Conservation (phyloP, 73 alveolate genomes). For the Symbiodinium natans region DNA sequence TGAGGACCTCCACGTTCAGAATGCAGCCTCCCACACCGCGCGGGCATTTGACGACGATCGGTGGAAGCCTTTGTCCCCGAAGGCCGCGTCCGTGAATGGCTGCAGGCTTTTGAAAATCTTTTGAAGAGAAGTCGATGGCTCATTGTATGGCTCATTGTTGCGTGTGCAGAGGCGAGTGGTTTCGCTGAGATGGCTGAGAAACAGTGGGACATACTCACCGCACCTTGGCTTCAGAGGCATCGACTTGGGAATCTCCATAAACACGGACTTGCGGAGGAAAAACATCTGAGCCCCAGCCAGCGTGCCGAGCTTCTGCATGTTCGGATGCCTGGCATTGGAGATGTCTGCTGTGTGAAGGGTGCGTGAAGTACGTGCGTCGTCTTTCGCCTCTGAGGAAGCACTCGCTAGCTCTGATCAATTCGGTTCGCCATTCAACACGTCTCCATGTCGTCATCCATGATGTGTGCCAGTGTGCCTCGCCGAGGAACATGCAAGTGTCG, state of each 20-base stretch:
- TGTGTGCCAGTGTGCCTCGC: no score
- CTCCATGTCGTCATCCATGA: background rate
- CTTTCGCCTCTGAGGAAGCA: no score
- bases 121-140: no score
- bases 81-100: background rate
- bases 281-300: conserved; percentile 61
- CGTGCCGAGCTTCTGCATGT: conserved; percentile 56
- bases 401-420: no score
- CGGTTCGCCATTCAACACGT: background rate
- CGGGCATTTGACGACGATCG: conserved; percentile 63
- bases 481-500: conserved; percentile 22
- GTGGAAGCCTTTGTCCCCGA: conserved; percentile 42
- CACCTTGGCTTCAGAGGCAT: background rate
- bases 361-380: no score
- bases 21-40: conserved; percentile 15
- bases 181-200: conserved; percentile 64
- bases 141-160: no score
- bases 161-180: background rate
- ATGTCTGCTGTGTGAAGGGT: no score
- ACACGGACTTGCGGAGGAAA: background rate
- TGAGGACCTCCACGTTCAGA: background rate
- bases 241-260: no score
- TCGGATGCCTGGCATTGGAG: background rate
- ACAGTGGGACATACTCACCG: conserved; percentile 74
- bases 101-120: no score